phyloP scores from a whole-genome alignment of 306 rosid species.

The Adenanthera pavonina region DNA sequence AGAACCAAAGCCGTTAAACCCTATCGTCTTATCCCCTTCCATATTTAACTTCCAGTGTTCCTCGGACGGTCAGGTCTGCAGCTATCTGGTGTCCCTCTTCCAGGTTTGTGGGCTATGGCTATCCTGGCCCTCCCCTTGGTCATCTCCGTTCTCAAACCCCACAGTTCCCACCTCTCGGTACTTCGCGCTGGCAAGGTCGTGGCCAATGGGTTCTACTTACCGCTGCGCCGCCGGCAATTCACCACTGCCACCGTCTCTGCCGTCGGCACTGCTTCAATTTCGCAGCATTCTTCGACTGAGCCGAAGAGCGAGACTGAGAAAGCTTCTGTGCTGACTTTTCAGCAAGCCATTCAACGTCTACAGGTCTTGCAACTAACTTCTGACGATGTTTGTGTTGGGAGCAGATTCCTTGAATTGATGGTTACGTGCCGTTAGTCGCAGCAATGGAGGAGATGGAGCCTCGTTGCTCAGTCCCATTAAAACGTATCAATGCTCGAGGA shows the following conservation, averaged over 20 bases:
- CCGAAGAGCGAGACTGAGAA: constrained; percentile 38
- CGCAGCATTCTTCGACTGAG: constrained; percentile 46
- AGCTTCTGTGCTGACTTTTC: constrained; percentile 68
- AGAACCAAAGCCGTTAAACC: not conserved
- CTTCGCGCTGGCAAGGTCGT: constrained; percentile 36
- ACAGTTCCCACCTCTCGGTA: constrained; percentile 46
- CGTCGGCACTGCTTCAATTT: constrained; percentile 44
- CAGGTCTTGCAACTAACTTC: constrained; percentile 60
- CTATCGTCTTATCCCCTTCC: constrained; percentile 7
- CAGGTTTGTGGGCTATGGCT: constrained; percentile 53
- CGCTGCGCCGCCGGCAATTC: constrained; percentile 46
- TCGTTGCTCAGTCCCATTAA: not conserved
- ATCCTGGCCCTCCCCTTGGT: constrained; percentile 68
- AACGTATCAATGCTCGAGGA: not conserved
- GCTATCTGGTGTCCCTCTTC: not conserved
- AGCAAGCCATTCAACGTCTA: constrained; percentile 96
- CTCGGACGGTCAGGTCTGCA: not conserved
- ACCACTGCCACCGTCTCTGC: constrained; percentile 51
- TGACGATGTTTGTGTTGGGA: not conserved
- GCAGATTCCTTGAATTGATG: not conserved
- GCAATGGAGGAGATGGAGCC: not conserved
- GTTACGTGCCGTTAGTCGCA: not conserved
- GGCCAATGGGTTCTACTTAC: constrained; percentile 24
- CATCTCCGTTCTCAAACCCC: constrained; percentile 73
- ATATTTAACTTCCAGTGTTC: too few relatives aligned